These are phyloP conservation scores for Paecilomyces sp. DNA, from an alignment of 2,329 filamentous ascomycete genomes.

Conservation along the genomic window DNA sequence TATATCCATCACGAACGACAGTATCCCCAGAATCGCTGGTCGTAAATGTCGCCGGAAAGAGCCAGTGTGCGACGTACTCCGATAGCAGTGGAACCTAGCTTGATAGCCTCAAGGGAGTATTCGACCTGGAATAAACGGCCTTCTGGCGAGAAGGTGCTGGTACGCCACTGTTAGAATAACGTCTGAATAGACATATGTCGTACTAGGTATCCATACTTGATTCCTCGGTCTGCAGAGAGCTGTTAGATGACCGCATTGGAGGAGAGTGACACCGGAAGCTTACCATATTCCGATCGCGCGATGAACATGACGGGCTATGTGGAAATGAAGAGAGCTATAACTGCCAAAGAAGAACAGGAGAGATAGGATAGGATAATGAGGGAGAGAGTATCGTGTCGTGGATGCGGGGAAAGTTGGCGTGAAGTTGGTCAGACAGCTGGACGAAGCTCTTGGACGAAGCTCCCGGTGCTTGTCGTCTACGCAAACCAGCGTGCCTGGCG, in stretches of 20 bases:
- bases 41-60: not conserved
- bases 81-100: slow-evolving; percentile 96
- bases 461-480: slow-evolving; percentile 23
- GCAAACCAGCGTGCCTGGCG: slow-evolving; percentile 29
- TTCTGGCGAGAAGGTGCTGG: slow-evolving; percentile 97
- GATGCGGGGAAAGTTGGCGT: not conserved
- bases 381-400: slow-evolving; percentile 7
- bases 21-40: not conserved
- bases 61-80: slow-evolving; percentile 51
- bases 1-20: not conserved
- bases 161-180: slow-evolving; percentile 14
- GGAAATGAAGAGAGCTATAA: slow-evolving; percentile 2
- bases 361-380: slow-evolving; percentile 6
- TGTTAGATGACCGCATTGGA: slow-evolving; percentile 29
- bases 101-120: slow-evolving; percentile 99
- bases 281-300: slow-evolving; percentile 99
- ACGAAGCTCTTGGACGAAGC: slow-evolving; percentile 21
- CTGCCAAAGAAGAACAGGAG: slow-evolving; percentile 1
- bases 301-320: slow-evolving; percentile 81
- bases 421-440: slow-evolving; percentile 9
- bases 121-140: slow-evolving; percentile 99
- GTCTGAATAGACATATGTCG: not conserved
- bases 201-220: slow-evolving; percentile 63
- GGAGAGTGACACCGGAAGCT: slow-evolving; percentile 33
- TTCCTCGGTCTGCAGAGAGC: slow-evolving; percentile 70